phyloP scores from a whole-genome alignment of 1,139 yeast genomes.

The Geotrichum histeridarum region DNA sequence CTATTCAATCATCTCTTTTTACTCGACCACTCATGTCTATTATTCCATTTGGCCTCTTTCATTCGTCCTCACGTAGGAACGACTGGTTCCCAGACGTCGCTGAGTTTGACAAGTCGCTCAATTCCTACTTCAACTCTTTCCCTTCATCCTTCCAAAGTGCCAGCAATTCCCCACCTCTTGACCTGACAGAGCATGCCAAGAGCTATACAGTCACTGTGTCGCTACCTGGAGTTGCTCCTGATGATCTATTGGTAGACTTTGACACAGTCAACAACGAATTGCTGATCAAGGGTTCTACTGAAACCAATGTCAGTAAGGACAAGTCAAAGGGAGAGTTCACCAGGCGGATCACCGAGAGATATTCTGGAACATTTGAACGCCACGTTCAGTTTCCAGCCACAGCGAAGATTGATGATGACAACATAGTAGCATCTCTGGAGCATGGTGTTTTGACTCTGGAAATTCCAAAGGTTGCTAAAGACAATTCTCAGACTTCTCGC shows the following conservation, averaged over 20 bases:
- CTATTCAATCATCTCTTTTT: too few species aligned
- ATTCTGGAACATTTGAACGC: constrained; percentile 43
- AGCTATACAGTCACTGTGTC: constrained; percentile 28
- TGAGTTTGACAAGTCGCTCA: constrained; percentile 5
- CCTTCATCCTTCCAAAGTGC: neutral
- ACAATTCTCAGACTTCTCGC: constrained; percentile 1
- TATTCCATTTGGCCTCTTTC: neutral
- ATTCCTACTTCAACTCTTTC: neutral
- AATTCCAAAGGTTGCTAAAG: constrained; percentile 42
- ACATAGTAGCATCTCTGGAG: constrained; percentile 47
- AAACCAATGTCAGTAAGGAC: neutral
- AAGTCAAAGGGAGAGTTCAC: constrained; percentile 18
- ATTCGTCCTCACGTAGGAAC: neutral
- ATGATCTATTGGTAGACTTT: constrained; percentile 48
- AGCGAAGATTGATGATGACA: constrained; percentile 48
- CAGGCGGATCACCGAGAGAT: constrained; percentile 19
- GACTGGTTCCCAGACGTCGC: neutral
- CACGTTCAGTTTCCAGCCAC: constrained; percentile 49
- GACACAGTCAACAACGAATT: constrained; percentile 38
- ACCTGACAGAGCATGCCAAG: neutral
- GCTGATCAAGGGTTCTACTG: constrained; percentile 24
- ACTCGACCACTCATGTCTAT: neutral
- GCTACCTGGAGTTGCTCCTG: constrained; percentile 52
- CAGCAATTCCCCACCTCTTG: constrained; percentile 4
- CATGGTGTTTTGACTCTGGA: constrained; percentile 50